Evolutionary conservation across 768 basidiomycete species (phyloP), one percentile per base, ranked within the genome.

Genomic region (Hygrophoropsis aurantiaca): DNA sequence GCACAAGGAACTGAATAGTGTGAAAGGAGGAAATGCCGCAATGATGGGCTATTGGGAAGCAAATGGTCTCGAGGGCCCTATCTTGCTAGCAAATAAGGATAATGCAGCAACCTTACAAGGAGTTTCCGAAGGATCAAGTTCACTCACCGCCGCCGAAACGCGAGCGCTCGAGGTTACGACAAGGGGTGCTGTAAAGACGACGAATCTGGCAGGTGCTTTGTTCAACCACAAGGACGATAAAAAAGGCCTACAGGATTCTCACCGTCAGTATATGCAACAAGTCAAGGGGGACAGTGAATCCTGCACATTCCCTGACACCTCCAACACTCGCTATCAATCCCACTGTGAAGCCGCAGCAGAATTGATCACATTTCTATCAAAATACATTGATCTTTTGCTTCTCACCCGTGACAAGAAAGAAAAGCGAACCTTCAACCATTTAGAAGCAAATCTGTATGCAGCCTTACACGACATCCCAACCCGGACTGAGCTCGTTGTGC

Each of bases 291-390:
- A 51, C 11, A n/a, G n/a, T n/a, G n/a, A n/a, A n/a, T n/a, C 24
- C 1, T 19, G 64, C 4, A 26, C 41, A 37, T 74, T 62, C 41
- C 69, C 71, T 0, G 67, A 71, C 41, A 66, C 65, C 0, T 68
- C 63, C 50, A 73, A 71, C 46, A 72, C 58, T 0, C 61, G 61
- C 0, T 74, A 59, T 47, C 59, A 66, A 21, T 65, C 61, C 1
- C 58, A 71, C 48, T 51, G 64, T 19, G 55, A 64, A 4, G 69
- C 67, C 0, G 54, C 64, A 0, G 39, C 52, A 0, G 58, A 46
- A 8, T 47, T 70, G 8, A 39, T 72, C 16, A 36, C 59, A 0
- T 38, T 70, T 42, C 64, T n/a, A n/a, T n/a, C n/a, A n/a, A n/a
- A n/a, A 54, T 2, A 19, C 49, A 0, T 27, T 47, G 0, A 62